Percentiles rank a stretch among this genome's conserved stretches.
Evolutionary conservation across 1,139 yeast species (phyloP).

Genomic region (Saccharomycopsis phalli): DNA sequence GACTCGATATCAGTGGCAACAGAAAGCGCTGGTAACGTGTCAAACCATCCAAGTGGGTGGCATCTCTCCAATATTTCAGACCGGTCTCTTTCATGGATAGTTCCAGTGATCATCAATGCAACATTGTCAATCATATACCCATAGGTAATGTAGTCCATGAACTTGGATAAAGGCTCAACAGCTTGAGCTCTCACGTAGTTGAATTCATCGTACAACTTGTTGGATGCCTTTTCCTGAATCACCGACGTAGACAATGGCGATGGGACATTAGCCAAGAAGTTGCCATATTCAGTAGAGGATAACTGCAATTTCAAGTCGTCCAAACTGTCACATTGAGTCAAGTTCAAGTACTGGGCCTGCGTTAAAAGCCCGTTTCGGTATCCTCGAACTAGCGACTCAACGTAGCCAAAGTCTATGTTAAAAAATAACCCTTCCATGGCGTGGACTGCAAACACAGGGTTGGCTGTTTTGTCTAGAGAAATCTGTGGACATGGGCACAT

Average conservation of each 20-base stretch:
- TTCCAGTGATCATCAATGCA: conserved; percentile 91
- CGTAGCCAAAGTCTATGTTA: conserved; percentile 79
- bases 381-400: conserved; percentile 93
- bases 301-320: conserved; percentile 92
- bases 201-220: conserved; percentile 74
- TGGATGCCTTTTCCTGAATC: conserved; percentile 70
- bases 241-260: conserved; percentile 75
- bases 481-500: too few relatives aligned
- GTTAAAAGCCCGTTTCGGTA: conserved; percentile 78
- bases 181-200: conserved; percentile 80
- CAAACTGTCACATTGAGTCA: conserved; percentile 91
- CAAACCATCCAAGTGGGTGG: conserved; percentile 98
- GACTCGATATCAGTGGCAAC: conserved; percentile 93
- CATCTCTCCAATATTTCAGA: conserved; percentile 80
- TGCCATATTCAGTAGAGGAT: conserved; percentile 93
- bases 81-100: conserved; percentile 89
- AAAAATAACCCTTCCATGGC: conserved; percentile 80
- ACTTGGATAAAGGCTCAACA: conserved; percentile 66
- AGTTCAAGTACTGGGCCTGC: conserved; percentile 72
- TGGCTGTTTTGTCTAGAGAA: too few relatives aligned
- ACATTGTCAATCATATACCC: conserved; percentile 99
- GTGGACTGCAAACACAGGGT: too few relatives aligned
- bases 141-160: conserved; percentile 85
- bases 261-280: conserved; percentile 74
- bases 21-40: conserved; percentile 87